Base-by-base conservation (phyloP, 208 protist species). In the Histomonas meleagridis region DNA sequence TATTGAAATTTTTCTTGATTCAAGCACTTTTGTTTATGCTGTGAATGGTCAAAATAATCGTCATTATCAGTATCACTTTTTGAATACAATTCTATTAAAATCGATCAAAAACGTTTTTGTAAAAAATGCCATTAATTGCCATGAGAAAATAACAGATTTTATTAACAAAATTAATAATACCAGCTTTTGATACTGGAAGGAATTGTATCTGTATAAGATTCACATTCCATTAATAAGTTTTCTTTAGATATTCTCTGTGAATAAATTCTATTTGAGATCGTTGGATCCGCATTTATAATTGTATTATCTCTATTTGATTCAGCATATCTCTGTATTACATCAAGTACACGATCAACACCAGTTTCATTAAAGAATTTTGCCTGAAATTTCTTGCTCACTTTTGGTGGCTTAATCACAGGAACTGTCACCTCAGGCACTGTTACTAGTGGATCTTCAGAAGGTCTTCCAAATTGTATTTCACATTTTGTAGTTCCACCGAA, bases 401-500 rank as follows among this genome's bases (percentile, higher is more conserved):
- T 86, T 51, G 76, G 76, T 32, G 76, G 43, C 16, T 86, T 86
- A 10, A 86, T n/a, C 9, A 86, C 38, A 32, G 76, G 76, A 55
- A 86, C 46, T 14, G 28, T 18, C 9, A 86, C 38, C 14, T 7
- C 38, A 16, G 51, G 3, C 38, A n/a, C 55, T n/a, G n/a, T n/a
- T 32, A 65, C 23, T n/a, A n/a, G 16, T 86, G 3, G 26, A 55
- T 51, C 26, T 38, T 18, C 14, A 16, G 3, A 7, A 32, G 51
- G 46, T 55, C 46, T 32, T 38, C 76, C 76, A 43, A 43, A 86
- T 86, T 51, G 16, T 23, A 86, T 86, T 10, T 51, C 26, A 32
- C 26, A 40, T 86, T 86, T 86, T 49, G 76, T 86, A 32, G 76
- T 57, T 18, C 76, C 76, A 18, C 76, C 76, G 38, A 86, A 86